These are phyloP conservation scores for Arthromyces matolae DNA, from an alignment of 768 basidiomycete species.

Conservation along the genomic window DNA sequence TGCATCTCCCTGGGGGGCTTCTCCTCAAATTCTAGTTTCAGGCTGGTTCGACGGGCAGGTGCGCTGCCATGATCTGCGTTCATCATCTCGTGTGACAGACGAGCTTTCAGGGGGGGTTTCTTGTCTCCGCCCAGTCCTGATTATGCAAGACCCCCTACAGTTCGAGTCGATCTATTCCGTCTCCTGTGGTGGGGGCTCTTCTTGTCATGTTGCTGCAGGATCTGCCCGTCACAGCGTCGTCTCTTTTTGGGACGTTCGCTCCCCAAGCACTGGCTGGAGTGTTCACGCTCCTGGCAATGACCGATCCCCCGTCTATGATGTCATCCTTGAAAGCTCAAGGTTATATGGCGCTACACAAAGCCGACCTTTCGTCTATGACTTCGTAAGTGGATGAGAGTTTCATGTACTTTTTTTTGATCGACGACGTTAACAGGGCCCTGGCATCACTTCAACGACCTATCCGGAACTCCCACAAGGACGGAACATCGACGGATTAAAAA, in stretches of 20 bases:
- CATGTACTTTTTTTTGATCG: not conserved
- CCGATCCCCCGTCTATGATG: slow-evolving; percentile 70
- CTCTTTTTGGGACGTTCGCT: slow-evolving; percentile 79
- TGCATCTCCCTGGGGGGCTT: slow-evolving; percentile 64
- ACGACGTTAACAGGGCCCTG: slow-evolving; percentile 44
- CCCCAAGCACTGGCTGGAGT: slow-evolving; percentile 62
- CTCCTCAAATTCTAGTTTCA: slow-evolving; percentile 67
- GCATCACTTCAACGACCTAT: slow-evolving; percentile 54
- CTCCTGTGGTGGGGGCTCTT: slow-evolving; percentile 67
- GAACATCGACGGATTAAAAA: slow-evolving; percentile 26
- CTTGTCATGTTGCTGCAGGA: slow-evolving; percentile 68
- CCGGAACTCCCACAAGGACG: slow-evolving; percentile 23
- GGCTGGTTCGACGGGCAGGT: slow-evolving; percentile 83
- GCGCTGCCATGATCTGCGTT: slow-evolving; percentile 72
- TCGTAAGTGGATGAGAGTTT: no score
- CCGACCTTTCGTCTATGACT: slow-evolving; percentile 76
- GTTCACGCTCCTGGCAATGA: slow-evolving; percentile 80
- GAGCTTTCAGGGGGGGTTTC: slow-evolving; percentile 19
- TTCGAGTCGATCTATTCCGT: slow-evolving; percentile 74
- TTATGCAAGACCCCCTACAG: slow-evolving; percentile 63
- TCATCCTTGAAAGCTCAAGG: slow-evolving; percentile 73
- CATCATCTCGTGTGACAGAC: slow-evolving; percentile 27
- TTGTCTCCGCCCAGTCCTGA: slow-evolving; percentile 54
- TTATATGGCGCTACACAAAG: slow-evolving; percentile 77
- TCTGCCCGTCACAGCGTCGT: slow-evolving; percentile 74